Base-by-base conservation (phyloP, 2,329 filamentous ascomycete genomes). In the Dactylellina sp. region DNA sequence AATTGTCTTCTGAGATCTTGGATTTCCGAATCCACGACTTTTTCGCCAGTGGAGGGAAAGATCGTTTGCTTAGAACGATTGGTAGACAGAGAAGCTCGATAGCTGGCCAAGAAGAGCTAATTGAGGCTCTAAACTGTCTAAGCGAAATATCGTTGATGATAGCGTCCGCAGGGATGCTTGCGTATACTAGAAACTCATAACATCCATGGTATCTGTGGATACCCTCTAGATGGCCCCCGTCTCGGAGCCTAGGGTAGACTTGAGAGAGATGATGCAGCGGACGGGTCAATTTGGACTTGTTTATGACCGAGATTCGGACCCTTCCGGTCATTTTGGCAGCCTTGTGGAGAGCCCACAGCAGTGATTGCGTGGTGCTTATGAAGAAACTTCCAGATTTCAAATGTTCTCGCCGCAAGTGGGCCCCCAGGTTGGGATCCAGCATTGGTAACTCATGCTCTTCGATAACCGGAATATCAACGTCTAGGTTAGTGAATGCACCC, bases 151-250 rank as follows among this genome's bases (percentile, higher is more conserved):
- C 56, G 6, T 35, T 7, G 7, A 74, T 46, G 1, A 74, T 57
- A 1, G 61, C 61, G 1, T 44, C 25, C 6, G 9, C 18, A 0
- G 20, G 37, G 1, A 70, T 53, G 2, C 20, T 18, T 11, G 24
- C 70, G 24, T 57, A 66, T 1, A 66, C 61, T 1, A 66, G 25
- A 22, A 56, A 74, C 16, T 74, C 70, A 5, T 61, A 55, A 7
- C 18, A 24, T 1, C 70, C 70, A 2, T 16, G 12, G 18, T 74
- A 74, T n/a, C 16, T 9, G 2, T 32, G 1, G 12, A 57, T 57
- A 0, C 35, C 25, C 4, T 44, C 9, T 0, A 74, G 20, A 0
- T 55, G 4, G 14, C 61, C 49, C 1, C 25, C 44, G 0, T 12
- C 22, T 22, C 39, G 25, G 6, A 72, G 18, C 24, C 60, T 22